Evolutionary conservation across 257 asterid genomes (phyloP).

Genomic region (Plantago ovata): DNA sequence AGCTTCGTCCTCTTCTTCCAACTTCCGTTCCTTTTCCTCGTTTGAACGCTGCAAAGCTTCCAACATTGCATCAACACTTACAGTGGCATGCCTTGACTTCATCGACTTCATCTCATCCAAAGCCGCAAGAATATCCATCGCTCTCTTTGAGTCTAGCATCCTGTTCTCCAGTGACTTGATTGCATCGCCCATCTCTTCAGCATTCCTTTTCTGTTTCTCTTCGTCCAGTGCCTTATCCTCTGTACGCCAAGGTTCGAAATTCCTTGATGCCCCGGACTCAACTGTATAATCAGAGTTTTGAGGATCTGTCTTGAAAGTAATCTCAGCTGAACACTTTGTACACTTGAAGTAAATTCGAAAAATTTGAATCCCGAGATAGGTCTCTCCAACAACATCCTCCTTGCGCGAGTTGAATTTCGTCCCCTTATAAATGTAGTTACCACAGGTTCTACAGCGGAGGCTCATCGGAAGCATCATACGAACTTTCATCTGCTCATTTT

Average conservation of each 20-base stretch:
- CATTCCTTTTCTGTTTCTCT: conserved; percentile 50
- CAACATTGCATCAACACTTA: conserved; percentile 86
- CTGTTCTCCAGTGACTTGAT: conserved; percentile 93
- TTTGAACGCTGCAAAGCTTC: conserved; percentile 63
- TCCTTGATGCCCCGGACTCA: conserved; percentile 80
- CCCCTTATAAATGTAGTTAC: conserved; percentile 63
- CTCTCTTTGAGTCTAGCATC: conserved; percentile 76
- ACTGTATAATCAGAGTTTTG: conserved; percentile 82
- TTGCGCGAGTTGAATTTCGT: conserved; percentile 81
- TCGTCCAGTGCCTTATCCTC: conserved; percentile 74
- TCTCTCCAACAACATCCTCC: conserved; percentile 84
- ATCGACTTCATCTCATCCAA: conserved; percentile 92
- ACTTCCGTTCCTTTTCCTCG: conserved; percentile 51
- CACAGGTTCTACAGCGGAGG: conserved; percentile 72
- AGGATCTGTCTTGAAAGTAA: conserved; percentile 86
- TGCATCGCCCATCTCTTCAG: conserved; percentile 97
- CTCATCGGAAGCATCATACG: conserved; percentile 98
- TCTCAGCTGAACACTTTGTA: conserved; percentile 83
- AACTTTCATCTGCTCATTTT: conserved; percentile 74
- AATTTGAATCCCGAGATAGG: conserved; percentile 82
- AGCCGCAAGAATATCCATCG: conserved; percentile 89
- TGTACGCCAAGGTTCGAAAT: conserved; percentile 89
- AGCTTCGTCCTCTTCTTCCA: conserved; percentile 80
- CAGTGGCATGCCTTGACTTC: conserved; percentile 89
- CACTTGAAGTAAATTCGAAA: conserved; percentile 85